A percentile compares a stretch with the other conserved stretches of the same genome.
phyloP scores from a whole-genome alignment of 2,329 filamentous ascomycete genomes.

The Fusarium oxysporum region DNA sequence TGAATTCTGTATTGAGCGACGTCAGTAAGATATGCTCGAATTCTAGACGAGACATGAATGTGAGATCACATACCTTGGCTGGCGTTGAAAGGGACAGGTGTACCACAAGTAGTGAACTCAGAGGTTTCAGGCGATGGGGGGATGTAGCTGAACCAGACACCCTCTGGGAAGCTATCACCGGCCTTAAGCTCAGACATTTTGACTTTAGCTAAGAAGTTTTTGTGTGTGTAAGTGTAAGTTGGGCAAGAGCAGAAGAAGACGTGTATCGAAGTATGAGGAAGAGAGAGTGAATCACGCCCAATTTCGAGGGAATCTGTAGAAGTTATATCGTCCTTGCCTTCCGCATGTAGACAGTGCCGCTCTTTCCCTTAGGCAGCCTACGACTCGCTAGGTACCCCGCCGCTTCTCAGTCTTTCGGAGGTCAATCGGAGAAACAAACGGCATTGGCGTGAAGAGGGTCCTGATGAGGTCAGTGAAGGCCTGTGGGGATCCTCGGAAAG shows the following conservation, averaged over 20 bases:
- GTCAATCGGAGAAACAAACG: constrained; percentile 39
- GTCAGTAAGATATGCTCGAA: constrained; percentile 5
- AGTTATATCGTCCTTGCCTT: constrained; percentile 28
- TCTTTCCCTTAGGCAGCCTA: constrained; percentile 15
- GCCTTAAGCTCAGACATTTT: constrained; percentile 75
- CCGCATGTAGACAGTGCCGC: constrained; percentile 13
- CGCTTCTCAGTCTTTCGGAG: constrained; percentile 32
- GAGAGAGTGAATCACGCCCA: background rate
- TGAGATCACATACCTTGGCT: constrained; percentile 68
- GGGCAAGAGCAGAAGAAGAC: background rate
- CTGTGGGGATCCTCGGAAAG: constrained; percentile 39
- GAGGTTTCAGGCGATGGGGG: constrained; percentile 77
- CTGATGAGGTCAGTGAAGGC: constrained; percentile 43
- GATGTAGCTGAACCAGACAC: constrained; percentile 86
- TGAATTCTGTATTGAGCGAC: constrained; percentile 58
- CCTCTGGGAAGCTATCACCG: constrained; percentile 86
- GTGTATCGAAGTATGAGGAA: constrained; percentile 8
- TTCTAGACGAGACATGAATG: background rate
- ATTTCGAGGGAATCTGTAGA: constrained; percentile 14
- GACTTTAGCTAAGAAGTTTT: constrained; percentile 4
- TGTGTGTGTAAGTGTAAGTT: background rate
- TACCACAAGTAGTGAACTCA: constrained; percentile 80
- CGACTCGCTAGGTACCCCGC: constrained; percentile 1
- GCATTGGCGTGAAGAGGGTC: constrained; percentile 38
- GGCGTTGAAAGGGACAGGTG: constrained; percentile 82